Base-by-base conservation (phyloP, 495 filamentous ascomycete species). In the Podospora australis region DNA sequence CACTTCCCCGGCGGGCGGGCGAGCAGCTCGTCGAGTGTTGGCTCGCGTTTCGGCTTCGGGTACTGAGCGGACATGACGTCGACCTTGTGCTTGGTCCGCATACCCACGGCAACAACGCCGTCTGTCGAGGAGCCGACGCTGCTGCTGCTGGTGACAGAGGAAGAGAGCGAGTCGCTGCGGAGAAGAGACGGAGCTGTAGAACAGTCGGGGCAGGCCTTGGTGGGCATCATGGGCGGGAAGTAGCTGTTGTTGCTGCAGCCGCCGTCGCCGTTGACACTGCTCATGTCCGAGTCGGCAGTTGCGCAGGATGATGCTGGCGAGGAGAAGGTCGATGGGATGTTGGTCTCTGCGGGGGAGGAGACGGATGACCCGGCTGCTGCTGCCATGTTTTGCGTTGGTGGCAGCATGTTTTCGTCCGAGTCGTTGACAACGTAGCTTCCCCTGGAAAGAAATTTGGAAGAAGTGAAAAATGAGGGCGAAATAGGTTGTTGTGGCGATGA, bases 1-100 rank as follows among this genome's bases (percentile, higher is more conserved):
- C 60, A 61, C 52, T 59, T 64, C 29, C 48, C 46, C 0, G 70
- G 70, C 50, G 56, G 39, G 25, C 61, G 65, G 5, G 67, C 62
- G 13, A 75, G 65, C 32, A 72, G 59, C 49, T 65, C 58, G 24
- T 65, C 68, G 29, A 75, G 50, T 36, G 59, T 63, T 14, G 67
- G 43, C 39, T 71, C 66, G 3, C 49, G 34, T 0, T 39, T 25
- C 0, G 70, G 70, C 53, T 65, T 56, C 9, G 57, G 51, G 45
- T 63, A 73, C 6, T 56, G 19, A 11, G 68, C 59, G 29, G 44
- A 52, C 48, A 67, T 38, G 20, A 50, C 23, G 29, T 67, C 64
- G 20, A 50, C 38, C 11, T n/a, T n/a, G n/a, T n/a, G n/a, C n/a
- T n/a, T n/a, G n/a, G n/a, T n/a, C n/a, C n/a, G n/a, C n/a, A n/a